Percentiles rank a stretch among this genome's conserved stretches.
Evolutionary conservation across 768 basidiomycete genomes (phyloP).

Genomic region (Sistotremastrum niveocremeum): DNA sequence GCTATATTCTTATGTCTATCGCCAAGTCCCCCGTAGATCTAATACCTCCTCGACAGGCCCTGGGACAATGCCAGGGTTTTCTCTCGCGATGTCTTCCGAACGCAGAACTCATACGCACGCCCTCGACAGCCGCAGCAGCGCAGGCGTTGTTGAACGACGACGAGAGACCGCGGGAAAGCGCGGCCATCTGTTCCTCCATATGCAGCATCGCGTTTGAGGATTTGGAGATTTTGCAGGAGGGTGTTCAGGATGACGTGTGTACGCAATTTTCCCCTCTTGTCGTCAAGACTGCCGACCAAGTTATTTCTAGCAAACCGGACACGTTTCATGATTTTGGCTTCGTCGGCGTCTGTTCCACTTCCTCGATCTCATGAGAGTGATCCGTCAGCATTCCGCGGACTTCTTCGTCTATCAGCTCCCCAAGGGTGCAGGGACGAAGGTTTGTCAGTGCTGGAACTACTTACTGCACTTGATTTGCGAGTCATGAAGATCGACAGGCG

Average conservation of each 20-base stretch:
- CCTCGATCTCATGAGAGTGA: conserved; percentile 7
- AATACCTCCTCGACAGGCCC: conserved; percentile 30
- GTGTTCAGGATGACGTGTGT: conserved; percentile 53
- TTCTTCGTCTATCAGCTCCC: conserved; percentile 23
- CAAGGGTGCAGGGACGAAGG: conserved; percentile 4
- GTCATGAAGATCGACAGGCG: conserved; percentile 50
- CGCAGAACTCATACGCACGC: conserved; percentile 38
- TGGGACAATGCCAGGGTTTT: conserved; percentile 67
- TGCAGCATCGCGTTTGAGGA: conserved; percentile 46
- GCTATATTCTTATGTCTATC: conserved; percentile 5
- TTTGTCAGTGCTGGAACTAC: conserved; percentile 13
- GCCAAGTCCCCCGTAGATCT: neutral
- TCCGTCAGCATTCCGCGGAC: conserved; percentile 14
- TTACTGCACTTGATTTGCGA: conserved; percentile 27
- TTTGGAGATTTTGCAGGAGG: conserved; percentile 44
- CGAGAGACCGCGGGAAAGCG: conserved; percentile 32
- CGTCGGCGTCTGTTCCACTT: conserved; percentile 15
- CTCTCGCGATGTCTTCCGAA: conserved; percentile 37
- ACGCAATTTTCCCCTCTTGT: conserved; percentile 9
- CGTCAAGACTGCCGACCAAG: neutral
- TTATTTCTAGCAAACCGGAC: neutral
- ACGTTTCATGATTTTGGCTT: conserved; percentile 1
- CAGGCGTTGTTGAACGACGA: conserved; percentile 25
- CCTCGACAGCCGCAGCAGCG: conserved; percentile 67
- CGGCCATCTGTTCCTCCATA: conserved; percentile 63